These are phyloP conservation scores for Meyerozyma athensensis DNA, from an alignment of 1,139 yeast species.

Conservation along the genomic window DNA sequence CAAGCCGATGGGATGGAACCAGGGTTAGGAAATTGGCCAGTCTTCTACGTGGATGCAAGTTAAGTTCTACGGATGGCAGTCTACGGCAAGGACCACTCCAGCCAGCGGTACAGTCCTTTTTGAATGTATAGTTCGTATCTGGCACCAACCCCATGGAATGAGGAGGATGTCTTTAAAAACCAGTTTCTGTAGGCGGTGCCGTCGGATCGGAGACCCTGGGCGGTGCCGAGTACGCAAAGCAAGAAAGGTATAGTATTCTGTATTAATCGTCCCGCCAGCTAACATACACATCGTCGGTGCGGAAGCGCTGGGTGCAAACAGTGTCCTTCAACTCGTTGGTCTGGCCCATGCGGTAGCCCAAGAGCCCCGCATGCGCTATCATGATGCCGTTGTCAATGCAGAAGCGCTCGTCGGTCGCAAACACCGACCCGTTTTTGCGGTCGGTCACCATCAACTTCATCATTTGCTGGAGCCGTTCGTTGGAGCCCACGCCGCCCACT, in stretches of 20 bases:
- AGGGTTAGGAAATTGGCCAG: conserved; percentile 45
- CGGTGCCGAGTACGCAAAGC: neutral
- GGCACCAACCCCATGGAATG: conserved; percentile 17
- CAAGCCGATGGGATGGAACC: conserved; percentile 44
- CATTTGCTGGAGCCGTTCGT: conserved; percentile 88
- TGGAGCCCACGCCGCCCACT: conserved; percentile 98
- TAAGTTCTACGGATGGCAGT: neutral
- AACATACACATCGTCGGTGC: conserved; percentile 92
- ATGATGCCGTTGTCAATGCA: conserved; percentile 97
- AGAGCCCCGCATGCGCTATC: conserved; percentile 97
- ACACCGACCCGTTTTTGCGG: conserved; percentile 73
- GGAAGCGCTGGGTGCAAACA: conserved; percentile 86
- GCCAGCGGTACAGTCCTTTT: conserved; percentile 5
- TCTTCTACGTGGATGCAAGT: conserved; percentile 32
- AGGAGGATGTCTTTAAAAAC: neutral
- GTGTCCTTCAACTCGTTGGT: conserved; percentile 59
- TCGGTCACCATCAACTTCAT: conserved; percentile 91
- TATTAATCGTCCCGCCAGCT: conserved; percentile 68
- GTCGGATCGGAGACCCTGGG: neutral
- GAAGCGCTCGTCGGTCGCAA: conserved; percentile 93
- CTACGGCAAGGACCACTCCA: neutral
- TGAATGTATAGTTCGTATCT: conserved; percentile 34
- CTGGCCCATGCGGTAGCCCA: conserved; percentile 82
- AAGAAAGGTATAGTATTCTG: neutral
- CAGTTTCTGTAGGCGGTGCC: conserved; percentile 1